These are phyloP conservation scores for Xylariaceae sp. DNA, from an alignment of 2,329 filamentous ascomycete species.

Conservation along the genomic window DNA sequence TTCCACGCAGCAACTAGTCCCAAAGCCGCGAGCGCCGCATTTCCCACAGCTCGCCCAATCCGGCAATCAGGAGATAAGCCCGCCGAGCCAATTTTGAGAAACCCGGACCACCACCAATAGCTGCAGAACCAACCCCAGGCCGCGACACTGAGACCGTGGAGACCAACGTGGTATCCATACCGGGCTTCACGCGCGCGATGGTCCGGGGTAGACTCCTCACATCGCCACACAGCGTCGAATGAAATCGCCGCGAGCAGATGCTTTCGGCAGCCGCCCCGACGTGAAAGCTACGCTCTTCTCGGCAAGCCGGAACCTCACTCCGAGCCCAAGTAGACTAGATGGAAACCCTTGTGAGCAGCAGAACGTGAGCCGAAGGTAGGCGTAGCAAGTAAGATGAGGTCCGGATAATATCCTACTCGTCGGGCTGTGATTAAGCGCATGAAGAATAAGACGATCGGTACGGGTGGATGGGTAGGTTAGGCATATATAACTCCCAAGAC, in stretches of 20 bases:
- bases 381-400: no score
- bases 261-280: background rate
- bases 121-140: no score
- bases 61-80: constrained; percentile 26
- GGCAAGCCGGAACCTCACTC: constrained; percentile 16
- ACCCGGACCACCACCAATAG: constrained; percentile 16
- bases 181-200: constrained; percentile 2
- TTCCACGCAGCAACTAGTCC: no score
- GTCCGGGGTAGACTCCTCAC: background rate
- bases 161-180: background rate
- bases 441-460: no score
- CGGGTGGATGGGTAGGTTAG: no score
- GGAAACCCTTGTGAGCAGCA: background rate
- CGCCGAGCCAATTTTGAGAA: constrained; percentile 19
- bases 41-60: constrained; percentile 16
- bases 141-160: background rate
- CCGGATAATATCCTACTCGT: background rate
- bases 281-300: background rate
- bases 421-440: no score
- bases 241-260: background rate
- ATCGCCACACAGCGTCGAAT: constrained; percentile 11
- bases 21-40: no score
- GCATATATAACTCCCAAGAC: no score
- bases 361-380: background rate
- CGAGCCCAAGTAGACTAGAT: constrained; percentile 1